Evolutionary conservation across 352 stramenopile species (phyloP), one percentile per base, ranked within the genome.

Genomic region (Aphanomyces invadans): DNA sequence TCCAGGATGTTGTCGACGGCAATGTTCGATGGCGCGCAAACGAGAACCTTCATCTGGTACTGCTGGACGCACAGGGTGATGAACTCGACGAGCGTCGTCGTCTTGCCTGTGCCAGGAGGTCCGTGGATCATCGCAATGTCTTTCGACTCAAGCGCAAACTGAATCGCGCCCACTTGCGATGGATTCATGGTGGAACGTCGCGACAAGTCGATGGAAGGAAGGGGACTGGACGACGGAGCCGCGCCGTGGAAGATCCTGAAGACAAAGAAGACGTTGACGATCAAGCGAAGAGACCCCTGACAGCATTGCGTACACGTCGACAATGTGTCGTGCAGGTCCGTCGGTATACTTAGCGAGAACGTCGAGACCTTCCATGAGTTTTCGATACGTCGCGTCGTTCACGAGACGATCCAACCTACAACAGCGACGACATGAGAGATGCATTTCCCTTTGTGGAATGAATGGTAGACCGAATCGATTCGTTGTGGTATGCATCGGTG

Each of bases 1-100:
- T 98, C 92, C 38, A 99, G 75, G 7, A 99, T 83, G 74, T 99
- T 99, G 78, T 99, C 97, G 15, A 99, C 97, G 2, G 96, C 96
- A 38, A 99, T 95, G 78, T 99, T 99, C 46, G 93, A 99, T 32
- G 96, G 96, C 62, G 96, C 97, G 55, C 91, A 97, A 3, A 99
- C 95, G 21, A 99, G 78, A 17, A 99, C 87, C 64, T 92, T 95
- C 71, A 92, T 84, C 4, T 88, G 64, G 60, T 86, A 88, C 15
- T 72, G 71, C 29, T 79, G 71, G 11, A 99, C 92, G 15, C 89
- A 90, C 72, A 98, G 95, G 17, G 87, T 69, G 65, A 99, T 97
- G 23, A 99, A 81, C 71, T 99, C 96, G 12, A 98, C 94, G 7
- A 99, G 80, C 10, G 96, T 98, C 54, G 93, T 99, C 19, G 97